Percentiles rank a stretch among this genome's conserved stretches.
phyloP scores from a whole-genome alignment of 768 basidiomycete species.

The Xerocomellus chrysenteron region DNA sequence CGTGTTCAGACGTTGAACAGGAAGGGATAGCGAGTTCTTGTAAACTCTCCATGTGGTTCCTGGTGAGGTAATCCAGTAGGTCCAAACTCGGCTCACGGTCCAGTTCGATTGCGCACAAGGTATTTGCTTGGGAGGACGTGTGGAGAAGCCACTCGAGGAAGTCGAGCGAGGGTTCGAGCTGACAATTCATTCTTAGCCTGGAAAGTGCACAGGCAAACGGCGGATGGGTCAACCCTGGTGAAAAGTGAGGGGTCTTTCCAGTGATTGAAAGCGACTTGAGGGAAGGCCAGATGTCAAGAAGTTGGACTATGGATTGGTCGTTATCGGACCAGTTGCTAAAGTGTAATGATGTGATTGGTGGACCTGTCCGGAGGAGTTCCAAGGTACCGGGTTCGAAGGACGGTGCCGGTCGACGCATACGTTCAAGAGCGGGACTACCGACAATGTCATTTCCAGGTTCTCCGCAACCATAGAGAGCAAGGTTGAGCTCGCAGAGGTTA shows the following conservation, averaged over 20 bases:
- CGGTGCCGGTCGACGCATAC: slow-evolving; percentile 50
- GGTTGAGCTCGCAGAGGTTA: slow-evolving; percentile 52
- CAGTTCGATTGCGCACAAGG: slow-evolving; percentile 53
- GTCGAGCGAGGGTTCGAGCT: slow-evolving; percentile 57
- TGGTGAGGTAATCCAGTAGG: slow-evolving; percentile 54
- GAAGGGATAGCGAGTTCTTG: slow-evolving; percentile 58
- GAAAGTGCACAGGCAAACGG: slow-evolving; percentile 49
- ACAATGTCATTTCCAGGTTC: slow-evolving; percentile 51
- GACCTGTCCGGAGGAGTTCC: slow-evolving; percentile 52
- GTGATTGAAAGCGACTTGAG: slow-evolving; percentile 55
- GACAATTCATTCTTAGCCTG: slow-evolving; percentile 64
- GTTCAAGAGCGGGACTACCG: slow-evolving; percentile 45
- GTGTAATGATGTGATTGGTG: slow-evolving; percentile 49
- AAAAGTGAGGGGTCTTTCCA: slow-evolving; percentile 55
- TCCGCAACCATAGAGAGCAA: slow-evolving; percentile 59
- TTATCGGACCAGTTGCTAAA: slow-evolving; percentile 76
- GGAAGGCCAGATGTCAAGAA: slow-evolving; percentile 63
- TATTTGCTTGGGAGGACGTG: slow-evolving; percentile 44
- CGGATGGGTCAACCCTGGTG: slow-evolving; percentile 36
- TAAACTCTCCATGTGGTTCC: slow-evolving; percentile 48
- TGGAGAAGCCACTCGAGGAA: slow-evolving; percentile 72
- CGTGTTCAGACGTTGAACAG: slow-evolving; percentile 48
- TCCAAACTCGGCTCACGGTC: slow-evolving; percentile 58
- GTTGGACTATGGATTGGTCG: slow-evolving; percentile 51
- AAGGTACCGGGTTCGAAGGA: slow-evolving; percentile 55